Conservation (phyloP, 352 stramenopile genomes). For the Globisporangium mamillatum region DNA sequence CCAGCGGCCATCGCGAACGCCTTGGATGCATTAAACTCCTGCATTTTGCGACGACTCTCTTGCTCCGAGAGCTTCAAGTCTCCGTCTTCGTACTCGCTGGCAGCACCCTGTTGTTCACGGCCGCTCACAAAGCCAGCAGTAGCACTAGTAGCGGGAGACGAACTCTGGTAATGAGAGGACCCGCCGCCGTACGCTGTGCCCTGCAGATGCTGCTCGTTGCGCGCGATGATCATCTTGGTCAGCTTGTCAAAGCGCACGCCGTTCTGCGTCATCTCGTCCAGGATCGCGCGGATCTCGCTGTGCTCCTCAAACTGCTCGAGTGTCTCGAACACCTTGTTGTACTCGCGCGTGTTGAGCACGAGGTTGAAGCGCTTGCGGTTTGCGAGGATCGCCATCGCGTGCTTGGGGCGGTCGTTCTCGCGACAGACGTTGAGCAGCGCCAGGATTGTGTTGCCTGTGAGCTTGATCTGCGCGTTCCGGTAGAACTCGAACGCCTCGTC, state of each 20-base stretch:
- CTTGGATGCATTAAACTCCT: conserved; percentile 4
- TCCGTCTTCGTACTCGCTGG: conserved; percentile 6
- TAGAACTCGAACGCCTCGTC: conserved; percentile 69
- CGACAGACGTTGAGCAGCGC: conserved; percentile 46
- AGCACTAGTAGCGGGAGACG: neutral
- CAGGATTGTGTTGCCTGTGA: conserved; percentile 42
- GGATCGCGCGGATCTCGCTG: conserved; percentile 31
- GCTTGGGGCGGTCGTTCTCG: conserved; percentile 33
- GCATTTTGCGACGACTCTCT: conserved; percentile 12
- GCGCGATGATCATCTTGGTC: conserved; percentile 31
- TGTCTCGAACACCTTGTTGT: conserved; percentile 41
- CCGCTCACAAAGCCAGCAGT: neutral
- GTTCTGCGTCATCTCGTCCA: conserved; percentile 44
- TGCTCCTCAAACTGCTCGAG: conserved; percentile 35
- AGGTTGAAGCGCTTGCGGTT: conserved; percentile 59
- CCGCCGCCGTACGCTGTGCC: conserved; percentile 19
- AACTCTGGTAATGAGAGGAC: neutral
- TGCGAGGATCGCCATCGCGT: conserved; percentile 43
- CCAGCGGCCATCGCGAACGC: conserved; percentile 11
- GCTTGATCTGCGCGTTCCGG: conserved; percentile 34
- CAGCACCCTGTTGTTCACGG: neutral
- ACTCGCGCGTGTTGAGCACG: conserved; percentile 34
- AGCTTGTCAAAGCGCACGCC: conserved; percentile 25
- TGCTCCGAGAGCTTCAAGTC: neutral
- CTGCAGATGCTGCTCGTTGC: conserved; percentile 34